A percentile compares a stretch with the other conserved stretches of the same genome.
phyloP scores from a whole-genome alignment of 2,329 filamentous ascomycete species.

The Botrytis fragariae region DNA sequence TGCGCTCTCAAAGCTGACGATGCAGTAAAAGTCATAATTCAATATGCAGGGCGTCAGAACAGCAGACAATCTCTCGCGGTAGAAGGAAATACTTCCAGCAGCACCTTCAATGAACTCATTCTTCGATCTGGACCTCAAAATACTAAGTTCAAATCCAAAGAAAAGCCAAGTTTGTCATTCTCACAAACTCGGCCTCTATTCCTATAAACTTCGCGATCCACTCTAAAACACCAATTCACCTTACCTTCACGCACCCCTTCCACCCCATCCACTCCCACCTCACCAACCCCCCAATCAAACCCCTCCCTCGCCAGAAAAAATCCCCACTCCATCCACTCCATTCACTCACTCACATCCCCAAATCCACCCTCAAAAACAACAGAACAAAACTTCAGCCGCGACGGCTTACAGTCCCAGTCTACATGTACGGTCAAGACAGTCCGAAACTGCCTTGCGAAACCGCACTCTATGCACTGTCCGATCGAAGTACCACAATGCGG shows the following conservation, averaged over 20 bases:
- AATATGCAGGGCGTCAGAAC: neutral
- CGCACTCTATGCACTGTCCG: neutral
- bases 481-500: neutral
- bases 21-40: fast-evolving
- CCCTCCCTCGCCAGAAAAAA: neutral
- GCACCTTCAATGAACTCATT: neutral
- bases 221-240: neutral
- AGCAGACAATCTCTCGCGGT: neutral
- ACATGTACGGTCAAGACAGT: neutral
- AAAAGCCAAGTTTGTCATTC: neutral
- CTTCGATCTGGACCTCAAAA: neutral
- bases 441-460: neutral
- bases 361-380: neutral
- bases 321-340: neutral
- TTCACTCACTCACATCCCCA: neutral
- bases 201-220: neutral
- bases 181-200: neutral
- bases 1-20: neutral
- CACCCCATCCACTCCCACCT: neutral
- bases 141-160: neutral
- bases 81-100: neutral
- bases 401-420: neutral
- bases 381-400: neutral
- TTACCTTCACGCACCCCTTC: neutral
- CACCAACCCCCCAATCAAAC: neutral